phyloP scores from a whole-genome alignment of 768 basidiomycete species.

The Lactarius deliciosus region DNA sequence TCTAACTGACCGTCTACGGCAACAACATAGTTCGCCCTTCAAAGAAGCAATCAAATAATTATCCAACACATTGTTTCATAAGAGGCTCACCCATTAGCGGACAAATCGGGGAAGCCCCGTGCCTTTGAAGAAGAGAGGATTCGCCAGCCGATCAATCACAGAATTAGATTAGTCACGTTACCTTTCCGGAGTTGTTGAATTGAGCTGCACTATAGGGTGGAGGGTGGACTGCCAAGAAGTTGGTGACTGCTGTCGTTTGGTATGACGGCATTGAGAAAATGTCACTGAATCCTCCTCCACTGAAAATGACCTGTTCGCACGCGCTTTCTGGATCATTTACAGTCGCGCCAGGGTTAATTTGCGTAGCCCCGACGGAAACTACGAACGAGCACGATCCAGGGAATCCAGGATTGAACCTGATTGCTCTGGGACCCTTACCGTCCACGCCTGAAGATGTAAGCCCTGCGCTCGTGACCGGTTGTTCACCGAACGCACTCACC shows the following conservation, averaged over 20 bases:
- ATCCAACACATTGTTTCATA: background rate
- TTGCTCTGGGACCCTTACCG: conserved; percentile 27
- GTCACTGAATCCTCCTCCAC: conserved; percentile 45
- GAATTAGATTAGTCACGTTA: conserved; percentile 9
- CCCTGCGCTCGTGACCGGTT: background rate
- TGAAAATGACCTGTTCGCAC: conserved; percentile 40
- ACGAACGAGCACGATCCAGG: conserved; percentile 47
- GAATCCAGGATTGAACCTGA: conserved; percentile 44
- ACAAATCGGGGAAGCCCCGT: conserved; percentile 37
- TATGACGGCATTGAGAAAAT: conserved; percentile 41
- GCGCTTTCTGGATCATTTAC: conserved; percentile 41
- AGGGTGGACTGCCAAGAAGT: conserved; percentile 36
- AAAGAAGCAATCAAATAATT: background rate
- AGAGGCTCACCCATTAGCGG: conserved; percentile 37
- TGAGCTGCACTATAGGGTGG: conserved; percentile 37
- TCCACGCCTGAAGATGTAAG: conserved; percentile 33
- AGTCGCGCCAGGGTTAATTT: conserved; percentile 37
- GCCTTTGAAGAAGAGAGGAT: conserved; percentile 16
- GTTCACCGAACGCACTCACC: conserved; percentile 28
- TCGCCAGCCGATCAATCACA: background rate
- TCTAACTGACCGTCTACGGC: conserved; percentile 35
- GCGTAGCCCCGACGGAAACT: conserved; percentile 40
- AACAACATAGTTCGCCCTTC: conserved; percentile 37
- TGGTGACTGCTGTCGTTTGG: conserved; percentile 36
- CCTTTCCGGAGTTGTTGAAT: conserved; percentile 39